Evolutionary conservation across 352 stramenopile genomes (phyloP), one percentile per base, ranked within the genome.

Genomic region (Globisporangium irregulare): DNA sequence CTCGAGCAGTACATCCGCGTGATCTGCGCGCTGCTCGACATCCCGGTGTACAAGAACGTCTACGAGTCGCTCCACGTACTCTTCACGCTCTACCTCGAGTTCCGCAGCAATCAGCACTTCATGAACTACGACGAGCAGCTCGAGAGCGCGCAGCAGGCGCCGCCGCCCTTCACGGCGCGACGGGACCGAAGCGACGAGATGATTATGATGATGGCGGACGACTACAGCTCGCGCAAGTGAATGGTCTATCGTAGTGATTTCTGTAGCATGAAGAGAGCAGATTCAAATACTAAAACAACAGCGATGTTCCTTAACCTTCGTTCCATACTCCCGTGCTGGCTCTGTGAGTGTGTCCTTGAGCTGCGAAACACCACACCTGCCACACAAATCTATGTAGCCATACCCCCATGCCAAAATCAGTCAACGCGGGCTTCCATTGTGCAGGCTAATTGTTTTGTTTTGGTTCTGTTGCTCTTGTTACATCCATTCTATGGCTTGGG

Each of bases 1-100:
- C 73, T 99, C 7, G 91, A 98, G 71, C 93, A 99, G 64, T 98
- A 98, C 79, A 86, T 92, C 25, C 79, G 89, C 51, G 79, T 98
- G 51, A 80, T 98, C 54, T 99, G 96, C 62, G 90, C 94, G 7
- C 80, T 99, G 48, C 76, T 98, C 29, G 97, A 98, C 66, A 97
- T 99, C 61, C 97, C 97, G 0, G 87, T 98, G 59, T 91, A 98
- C 82, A 94, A 95, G 75, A 97, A 96, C 72, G 81, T 98, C 59
- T 91, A 97, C 74, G 89, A 99, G 76, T 97, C 90, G 68, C 82
- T 99, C 12, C 96, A 99, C 72, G 82, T 98, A 57, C 81, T 99
- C 54, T 98, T 99, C 69, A 98, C 89, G 34, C 75, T 98, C 36
- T 99, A 95, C 75, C 71, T 95, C 48, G 90, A 98, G 69, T 98